Evolutionary conservation across 2,329 filamentous ascomycete species (phyloP).

Genomic region (Pseudocercospora cruenta): DNA sequence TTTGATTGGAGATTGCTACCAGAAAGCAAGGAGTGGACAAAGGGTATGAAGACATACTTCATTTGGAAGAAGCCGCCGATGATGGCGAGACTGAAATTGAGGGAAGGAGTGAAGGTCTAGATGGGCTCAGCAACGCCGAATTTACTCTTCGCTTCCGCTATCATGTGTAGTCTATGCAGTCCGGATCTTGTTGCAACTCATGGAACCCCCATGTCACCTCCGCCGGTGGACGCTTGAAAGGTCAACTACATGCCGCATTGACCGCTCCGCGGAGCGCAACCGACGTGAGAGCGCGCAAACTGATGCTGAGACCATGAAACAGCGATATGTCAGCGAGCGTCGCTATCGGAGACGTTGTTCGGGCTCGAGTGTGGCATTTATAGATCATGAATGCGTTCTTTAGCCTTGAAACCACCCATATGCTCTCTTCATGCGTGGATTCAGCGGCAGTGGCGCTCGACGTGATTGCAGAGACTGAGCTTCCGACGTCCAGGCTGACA

Average conservation of each 20-base stretch:
- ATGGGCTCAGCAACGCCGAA: too few relatives aligned
- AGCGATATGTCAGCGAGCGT: neutral
- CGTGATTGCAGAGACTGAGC: slow-evolving; percentile 21
- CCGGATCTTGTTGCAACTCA: neutral
- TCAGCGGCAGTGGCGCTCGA: slow-evolving; percentile 18
- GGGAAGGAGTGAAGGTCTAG: neutral
- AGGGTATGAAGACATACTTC: slow-evolving; percentile 2
- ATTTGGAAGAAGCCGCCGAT: slow-evolving; percentile 6
- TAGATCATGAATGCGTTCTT: slow-evolving; percentile 20
- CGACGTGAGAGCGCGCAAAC: slow-evolving; percentile 3
- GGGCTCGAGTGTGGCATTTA: neutral
- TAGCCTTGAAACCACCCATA: slow-evolving; percentile 16
- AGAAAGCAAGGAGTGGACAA: slow-evolving; percentile 4
- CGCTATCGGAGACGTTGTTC: neutral
- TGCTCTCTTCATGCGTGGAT: slow-evolving; percentile 18
- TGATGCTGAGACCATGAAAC: neutral
- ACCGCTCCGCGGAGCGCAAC: neutral
- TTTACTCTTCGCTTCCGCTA: neutral
- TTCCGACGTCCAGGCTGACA: neutral
- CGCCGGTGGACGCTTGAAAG: slow-evolving; percentile 17
- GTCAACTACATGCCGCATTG: neutral
- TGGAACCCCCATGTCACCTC: too few relatives aligned
- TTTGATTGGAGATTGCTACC: slow-evolving; percentile 5
- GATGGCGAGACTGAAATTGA: slow-evolving; percentile 5
- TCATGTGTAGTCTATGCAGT: slow-evolving; percentile 43